Evolutionary conservation across 805 yeast species (phyloP), one percentile per base, ranked within the genome.

Genomic region (Grigorovia jiainica): DNA sequence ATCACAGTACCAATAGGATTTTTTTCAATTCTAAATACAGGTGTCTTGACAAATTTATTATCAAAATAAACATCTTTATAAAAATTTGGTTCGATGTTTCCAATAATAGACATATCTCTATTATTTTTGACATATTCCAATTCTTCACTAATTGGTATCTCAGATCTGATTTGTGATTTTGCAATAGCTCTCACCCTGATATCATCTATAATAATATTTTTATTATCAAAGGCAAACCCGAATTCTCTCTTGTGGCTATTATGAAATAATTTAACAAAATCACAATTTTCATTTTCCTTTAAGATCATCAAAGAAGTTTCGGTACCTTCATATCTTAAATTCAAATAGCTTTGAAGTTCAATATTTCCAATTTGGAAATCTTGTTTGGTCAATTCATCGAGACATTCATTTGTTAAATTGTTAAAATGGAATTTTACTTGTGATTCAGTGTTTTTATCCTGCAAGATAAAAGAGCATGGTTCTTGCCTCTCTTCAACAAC

Each of bases 271-370:
- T 62, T 55, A 15, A 58, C 53, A 51, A 71, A 75, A 21, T 66
- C 63, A 45, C 58, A 49, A 18, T 39, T 41, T 40, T 46, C 41
- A 13, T 21, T 51, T 32, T 54, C 58, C 36, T 63, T 60, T 17
- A 61, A 61, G n/a, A 83, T 76, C 83, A 87, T 82, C 47, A 89
- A 64, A 33, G 82, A 79, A 2, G 95, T 82, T 54, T 89, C 96
- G n/a, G 95, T 82, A 7, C 96, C 96, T 47, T 76, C 76, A 56
- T 84, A 89, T 54, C 94, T 72, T 70, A 87, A 65, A 56, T 87
- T 87, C 47, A 87, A 64, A 50, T 73, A 84, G 35, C 73, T 73
- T 53, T 87, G 94, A 42, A 71, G 67, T 20, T 53, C 57, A 19
- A 85, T 70, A 19, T 68, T 63, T 4, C 62, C 58, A 4, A 59